phyloP scores from a whole-genome alignment of 164 flowering plant species.

The Aristolochia californica region DNA sequence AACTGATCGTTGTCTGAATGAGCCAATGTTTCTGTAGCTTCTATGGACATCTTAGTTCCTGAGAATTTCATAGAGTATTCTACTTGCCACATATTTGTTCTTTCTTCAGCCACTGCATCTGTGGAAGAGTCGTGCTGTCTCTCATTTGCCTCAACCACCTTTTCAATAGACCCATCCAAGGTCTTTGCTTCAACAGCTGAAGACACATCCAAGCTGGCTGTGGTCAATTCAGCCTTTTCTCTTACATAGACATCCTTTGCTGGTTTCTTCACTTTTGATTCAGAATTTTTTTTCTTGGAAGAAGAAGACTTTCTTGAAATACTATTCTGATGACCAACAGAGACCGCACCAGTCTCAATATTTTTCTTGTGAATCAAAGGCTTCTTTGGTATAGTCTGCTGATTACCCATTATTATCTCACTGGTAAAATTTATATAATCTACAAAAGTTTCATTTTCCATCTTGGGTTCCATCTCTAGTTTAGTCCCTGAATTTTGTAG shows the following conservation, averaged over 20 bases:
- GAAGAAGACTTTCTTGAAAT: conserved; percentile 19
- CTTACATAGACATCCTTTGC: conserved; percentile 5
- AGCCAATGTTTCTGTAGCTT: too few species aligned
- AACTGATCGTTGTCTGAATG: too few species aligned
- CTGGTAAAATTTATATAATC: conserved; percentile 45
- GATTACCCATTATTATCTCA: conserved; percentile 44
- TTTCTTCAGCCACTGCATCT: too few species aligned
- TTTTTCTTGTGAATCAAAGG: neutral
- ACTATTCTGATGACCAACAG: neutral
- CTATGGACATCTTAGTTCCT: neutral
- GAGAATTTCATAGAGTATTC: neutral
- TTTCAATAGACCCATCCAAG: too few species aligned
- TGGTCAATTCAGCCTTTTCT: too few species aligned
- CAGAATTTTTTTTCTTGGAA: conserved; percentile 8
- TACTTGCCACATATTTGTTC: neutral
- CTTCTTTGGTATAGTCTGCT: conserved; percentile 19
- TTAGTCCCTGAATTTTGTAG: conserved; percentile 35
- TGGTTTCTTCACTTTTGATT: conserved; percentile 11
- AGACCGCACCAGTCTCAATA: neutral
- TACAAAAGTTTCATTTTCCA: conserved; percentile 11
- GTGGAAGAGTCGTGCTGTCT: too few species aligned
- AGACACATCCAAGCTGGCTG: too few species aligned
- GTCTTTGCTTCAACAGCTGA: too few species aligned
- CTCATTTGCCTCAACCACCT: too few species aligned
- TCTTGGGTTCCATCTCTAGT: conserved; percentile 8